A percentile compares a stretch with the other conserved stretches of the same genome.
These are phyloP conservation scores for Candida pini DNA, from an alignment of 805 yeast genomes.

Conservation along the genomic window DNA sequence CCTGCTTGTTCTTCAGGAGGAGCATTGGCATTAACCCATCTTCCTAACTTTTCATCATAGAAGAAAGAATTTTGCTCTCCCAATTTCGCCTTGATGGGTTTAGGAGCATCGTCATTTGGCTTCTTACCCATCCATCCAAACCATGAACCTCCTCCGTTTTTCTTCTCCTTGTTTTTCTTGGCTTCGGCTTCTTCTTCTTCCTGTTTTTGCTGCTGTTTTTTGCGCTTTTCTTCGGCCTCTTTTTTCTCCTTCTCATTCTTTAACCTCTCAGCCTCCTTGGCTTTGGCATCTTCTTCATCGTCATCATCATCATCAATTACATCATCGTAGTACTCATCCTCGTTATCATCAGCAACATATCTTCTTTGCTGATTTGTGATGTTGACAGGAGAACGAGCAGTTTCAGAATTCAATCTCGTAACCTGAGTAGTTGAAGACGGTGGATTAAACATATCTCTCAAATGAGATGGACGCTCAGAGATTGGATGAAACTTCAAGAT, in stretches of 20 bases:
- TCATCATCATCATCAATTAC: conserved; percentile 28
- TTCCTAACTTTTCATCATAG: conserved; percentile 72
- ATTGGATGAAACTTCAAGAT: conserved; percentile 16
- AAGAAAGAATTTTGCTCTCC: conserved; percentile 73
- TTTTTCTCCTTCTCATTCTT: conserved; percentile 17
- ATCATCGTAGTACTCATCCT: conserved; percentile 27
- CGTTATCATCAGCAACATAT: conserved; percentile 24
- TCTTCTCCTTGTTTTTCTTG: conserved; percentile 20
- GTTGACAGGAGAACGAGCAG: conserved; percentile 17
- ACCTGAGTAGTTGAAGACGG: conserved; percentile 14
- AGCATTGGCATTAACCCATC: conserved; percentile 12
- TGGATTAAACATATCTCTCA: conserved; percentile 25
- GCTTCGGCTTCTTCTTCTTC: conserved; percentile 15
- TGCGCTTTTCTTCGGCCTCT: conserved; percentile 8
- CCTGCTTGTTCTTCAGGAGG: conserved; percentile 59
- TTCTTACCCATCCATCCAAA: conserved; percentile 58
- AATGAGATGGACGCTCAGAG: conserved; percentile 13
- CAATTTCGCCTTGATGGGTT: conserved; percentile 76
- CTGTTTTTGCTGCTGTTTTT: conserved; percentile 11
- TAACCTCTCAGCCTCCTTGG: conserved; percentile 22
- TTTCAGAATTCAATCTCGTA: no score
- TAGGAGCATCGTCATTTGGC: conserved; percentile 53
- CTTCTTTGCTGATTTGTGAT: conserved; percentile 22
- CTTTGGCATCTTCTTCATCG: conserved; percentile 44
- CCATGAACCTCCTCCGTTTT: conserved; percentile 32